Evolutionary conservation across 2,329 filamentous ascomycete genomes (phyloP).

Genomic region (Zopfia rhizophila): DNA sequence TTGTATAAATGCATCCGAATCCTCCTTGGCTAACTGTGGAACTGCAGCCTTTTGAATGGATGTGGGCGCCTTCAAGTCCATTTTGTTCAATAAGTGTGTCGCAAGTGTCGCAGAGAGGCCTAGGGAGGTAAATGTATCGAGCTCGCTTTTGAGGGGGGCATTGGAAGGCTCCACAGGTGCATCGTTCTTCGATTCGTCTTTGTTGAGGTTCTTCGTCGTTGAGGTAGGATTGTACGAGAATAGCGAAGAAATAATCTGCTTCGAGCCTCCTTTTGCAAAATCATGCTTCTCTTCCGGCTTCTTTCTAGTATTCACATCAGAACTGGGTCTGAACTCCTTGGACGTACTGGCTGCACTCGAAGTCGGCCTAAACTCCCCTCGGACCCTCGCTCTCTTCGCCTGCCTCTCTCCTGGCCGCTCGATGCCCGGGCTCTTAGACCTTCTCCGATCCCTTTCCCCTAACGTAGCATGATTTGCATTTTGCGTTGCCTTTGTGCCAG

Average conservation of each 20-base stretch:
- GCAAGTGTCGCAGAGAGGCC: conserved; percentile 85
- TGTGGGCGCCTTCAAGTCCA: conserved; percentile 89
- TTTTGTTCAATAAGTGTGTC: conserved; percentile 83
- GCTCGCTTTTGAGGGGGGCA: conserved; percentile 84
- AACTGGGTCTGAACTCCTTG: conserved; percentile 42
- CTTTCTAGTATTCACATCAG: conserved; percentile 36
- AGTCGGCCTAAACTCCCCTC: conserved; percentile 51
- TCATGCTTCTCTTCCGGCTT: conserved; percentile 48
- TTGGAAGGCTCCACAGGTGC: conserved; percentile 80
- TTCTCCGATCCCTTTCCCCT: conserved; percentile 33
- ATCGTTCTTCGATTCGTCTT: conserved; percentile 55
- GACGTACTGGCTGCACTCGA: conserved; percentile 28
- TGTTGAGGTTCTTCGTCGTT: conserved; percentile 67
- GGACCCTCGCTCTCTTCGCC: conserved; percentile 47
- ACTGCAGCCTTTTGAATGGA: conserved; percentile 94
- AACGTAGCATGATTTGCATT: conserved; percentile 44
- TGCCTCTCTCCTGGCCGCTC: conserved; percentile 33
- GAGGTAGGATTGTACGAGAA: conserved; percentile 89
- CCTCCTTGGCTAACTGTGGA: conserved; percentile 78
- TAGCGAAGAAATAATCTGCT: conserved; percentile 85
- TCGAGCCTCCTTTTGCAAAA: conserved; percentile 52
- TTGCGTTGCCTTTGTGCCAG: conserved; percentile 34
- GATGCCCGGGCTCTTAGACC: conserved; percentile 28
- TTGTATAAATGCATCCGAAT: conserved; percentile 93
- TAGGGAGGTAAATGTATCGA: conserved; percentile 85